phyloP scores from a whole-genome alignment of 2,329 filamentous ascomycete genomes.

The Fusarium mexicanum region DNA sequence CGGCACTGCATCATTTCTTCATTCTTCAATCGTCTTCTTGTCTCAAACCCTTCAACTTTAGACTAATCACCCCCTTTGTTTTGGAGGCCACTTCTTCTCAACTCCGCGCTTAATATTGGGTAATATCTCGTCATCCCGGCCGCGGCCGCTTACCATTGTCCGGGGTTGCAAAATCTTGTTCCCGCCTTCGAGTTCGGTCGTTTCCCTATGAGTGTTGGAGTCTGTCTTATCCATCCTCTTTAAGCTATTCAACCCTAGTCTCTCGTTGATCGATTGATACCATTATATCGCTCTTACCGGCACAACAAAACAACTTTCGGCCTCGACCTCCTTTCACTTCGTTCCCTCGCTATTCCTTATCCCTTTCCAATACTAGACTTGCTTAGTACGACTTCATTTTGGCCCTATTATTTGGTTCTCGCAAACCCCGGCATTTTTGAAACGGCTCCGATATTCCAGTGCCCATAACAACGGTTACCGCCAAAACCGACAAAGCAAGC shows the following conservation, averaged over 20 bases:
- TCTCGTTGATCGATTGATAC: conserved; percentile 42
- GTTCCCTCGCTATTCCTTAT: conserved; percentile 36
- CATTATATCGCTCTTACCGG: conserved; percentile 9
- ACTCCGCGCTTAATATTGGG: conserved; percentile 29
- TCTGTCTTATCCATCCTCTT: conserved; percentile 1
- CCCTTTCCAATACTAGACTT: conserved; percentile 38
- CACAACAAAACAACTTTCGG: conserved; percentile 14
- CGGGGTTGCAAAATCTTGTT: conserved; percentile 33
- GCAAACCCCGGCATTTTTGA: conserved; percentile 42
- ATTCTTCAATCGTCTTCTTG: conserved; percentile 12
- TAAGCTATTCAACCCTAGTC: conserved; percentile 21
- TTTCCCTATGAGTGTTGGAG: conserved; percentile 14
- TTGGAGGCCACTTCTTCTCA: conserved; percentile 24
- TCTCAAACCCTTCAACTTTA: conserved; percentile 17
- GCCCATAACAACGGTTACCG: conserved; percentile 37
- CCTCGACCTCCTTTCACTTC: conserved; percentile 26
- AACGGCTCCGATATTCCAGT: conserved; percentile 40
- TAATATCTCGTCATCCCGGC: conserved; percentile 34
- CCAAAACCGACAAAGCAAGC: conserved; percentile 22
- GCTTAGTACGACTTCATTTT: conserved; percentile 32
- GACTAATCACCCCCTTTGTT: conserved; percentile 23
- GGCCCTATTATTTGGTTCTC: conserved; percentile 34
- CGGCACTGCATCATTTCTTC: conserved; percentile 12
- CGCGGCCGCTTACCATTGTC: conserved; percentile 17
- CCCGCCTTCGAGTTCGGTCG: conserved; percentile 17